Percentiles rank a stretch among this genome's conserved stretches.
Evolutionary conservation across 2,329 filamentous ascomycete genomes (phyloP).

Genomic region (Torrubiella hemipterigena): DNA sequence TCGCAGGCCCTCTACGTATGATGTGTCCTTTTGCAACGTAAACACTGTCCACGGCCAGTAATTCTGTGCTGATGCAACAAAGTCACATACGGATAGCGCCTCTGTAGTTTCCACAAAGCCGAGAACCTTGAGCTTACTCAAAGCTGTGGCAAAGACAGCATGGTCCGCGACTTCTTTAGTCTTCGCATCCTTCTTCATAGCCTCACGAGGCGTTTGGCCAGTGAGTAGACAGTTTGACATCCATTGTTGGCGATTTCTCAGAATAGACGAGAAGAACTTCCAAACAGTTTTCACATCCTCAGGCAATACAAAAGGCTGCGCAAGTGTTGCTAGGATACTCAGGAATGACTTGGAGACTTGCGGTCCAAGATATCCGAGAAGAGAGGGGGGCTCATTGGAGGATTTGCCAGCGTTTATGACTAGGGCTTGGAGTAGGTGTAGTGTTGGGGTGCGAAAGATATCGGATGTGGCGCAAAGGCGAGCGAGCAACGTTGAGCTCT

Average conservation of each 20-base stretch:
- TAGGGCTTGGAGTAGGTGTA: slow-evolving; percentile 60
- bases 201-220: slow-evolving; percentile 70
- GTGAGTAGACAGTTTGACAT: slow-evolving; percentile 89
- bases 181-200: slow-evolving; percentile 45
- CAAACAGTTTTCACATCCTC: slow-evolving; percentile 60
- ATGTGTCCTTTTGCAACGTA: slow-evolving; percentile 59
- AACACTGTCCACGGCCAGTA: slow-evolving; percentile 93
- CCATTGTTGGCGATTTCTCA: slow-evolving; percentile 89
- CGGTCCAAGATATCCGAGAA: slow-evolving; percentile 81
- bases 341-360: slow-evolving; percentile 78
- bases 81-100: slow-evolving; percentile 68
- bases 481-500: slow-evolving; percentile 63
- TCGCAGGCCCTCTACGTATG: slow-evolving; percentile 61
- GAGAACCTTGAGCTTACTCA: slow-evolving; percentile 58
- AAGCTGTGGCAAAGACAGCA: slow-evolving; percentile 63
- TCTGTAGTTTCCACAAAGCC: slow-evolving; percentile 51
- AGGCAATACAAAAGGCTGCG: slow-evolving; percentile 58
- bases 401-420: slow-evolving; percentile 57
- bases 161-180: slow-evolving; percentile 35
- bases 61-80: slow-evolving; percentile 79
- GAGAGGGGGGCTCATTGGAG: slow-evolving; percentile 70
- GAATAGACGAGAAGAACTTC: slow-evolving; percentile 74
- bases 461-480: slow-evolving; percentile 63
- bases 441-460: slow-evolving; percentile 50
- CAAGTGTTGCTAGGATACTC: slow-evolving; percentile 62